Base-by-base conservation (phyloP, 2,329 filamentous ascomycete genomes). In the Cladosporium sp. region DNA sequence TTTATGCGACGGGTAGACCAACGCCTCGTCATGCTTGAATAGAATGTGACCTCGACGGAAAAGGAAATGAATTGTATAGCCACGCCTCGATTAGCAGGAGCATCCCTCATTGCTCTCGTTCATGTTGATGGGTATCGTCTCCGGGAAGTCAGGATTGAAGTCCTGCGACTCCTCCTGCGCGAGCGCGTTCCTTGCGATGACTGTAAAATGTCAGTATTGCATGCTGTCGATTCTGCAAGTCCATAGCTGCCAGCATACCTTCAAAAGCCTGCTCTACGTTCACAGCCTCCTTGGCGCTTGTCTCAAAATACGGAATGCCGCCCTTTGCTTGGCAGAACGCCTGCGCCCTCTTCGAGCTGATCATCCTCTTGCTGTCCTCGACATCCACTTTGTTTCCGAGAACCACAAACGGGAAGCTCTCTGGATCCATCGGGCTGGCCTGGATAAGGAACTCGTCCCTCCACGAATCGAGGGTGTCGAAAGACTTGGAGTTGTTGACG, bases 331-430 rank as follows among this genome's bases (percentile, higher is more conserved):
- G 90, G 73, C 93, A 98, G 71, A 96, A 98, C 11, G 92, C 91
- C 83, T 92, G 91, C 55, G 93, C 93, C 58, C 93, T 83, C 81
- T 97, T 97, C 66, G 86, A 91, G 31, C 89, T 95, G 64, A 98
- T 87, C 78, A 93, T 89, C 70, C 93, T 82, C 80, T 96, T 96
- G 78, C 86, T 95, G 75, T 97, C 93, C 70, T 96, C 93, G 43
- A 96, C 86, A 75, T 98, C 93, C 65, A 98, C 95, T 81, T 98
- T 98, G 81, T 98, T 98, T 54, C 93, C 93, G 54, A 98, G 82
- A 37, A 98, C 93, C 55, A 96, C 93, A 69, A 98, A 98, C 46
- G 93, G 93, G 71, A 98, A 98, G 72, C 87, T 95, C 70, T 96
- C 91, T 1, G 93, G 93, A 64, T 98, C 93, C 67, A 95, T 85